A percentile compares a stretch with the other conserved stretches of the same genome.
These are phyloP conservation scores for Emmonsiellopsis sp. DNA, from an alignment of 2,329 filamentous ascomycete species.

Conservation along the genomic window DNA sequence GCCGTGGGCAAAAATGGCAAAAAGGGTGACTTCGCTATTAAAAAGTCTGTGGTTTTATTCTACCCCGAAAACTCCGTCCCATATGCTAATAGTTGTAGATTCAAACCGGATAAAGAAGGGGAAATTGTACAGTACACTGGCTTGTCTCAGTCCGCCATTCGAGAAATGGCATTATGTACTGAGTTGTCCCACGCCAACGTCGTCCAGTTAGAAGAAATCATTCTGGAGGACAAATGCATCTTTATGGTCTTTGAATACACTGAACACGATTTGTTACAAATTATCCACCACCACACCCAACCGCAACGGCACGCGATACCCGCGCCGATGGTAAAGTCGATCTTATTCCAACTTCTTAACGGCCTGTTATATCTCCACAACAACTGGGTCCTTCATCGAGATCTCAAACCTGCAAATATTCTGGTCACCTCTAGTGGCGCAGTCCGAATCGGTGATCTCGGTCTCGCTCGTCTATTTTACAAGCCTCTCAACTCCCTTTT, in stretches of 20 bases:
- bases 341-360: slow-evolving; percentile 91
- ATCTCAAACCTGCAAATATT: slow-evolving; percentile 96
- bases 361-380: slow-evolving; percentile 89
- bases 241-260: slow-evolving; percentile 99
- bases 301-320: slow-evolving; percentile 81
- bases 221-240: slow-evolving; percentile 96
- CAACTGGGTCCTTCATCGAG: slow-evolving; percentile 95
- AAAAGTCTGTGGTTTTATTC: slow-evolving; percentile 56
- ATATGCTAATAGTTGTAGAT: slow-evolving; percentile 32
- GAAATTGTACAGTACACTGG: slow-evolving; percentile 92
- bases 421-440: slow-evolving; percentile 88
- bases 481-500: slow-evolving; percentile 89
- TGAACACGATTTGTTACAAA: slow-evolving; percentile 92
- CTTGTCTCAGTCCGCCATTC: slow-evolving; percentile 92
- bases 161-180: slow-evolving; percentile 94
- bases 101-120: slow-evolving; percentile 97
- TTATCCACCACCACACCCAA: slow-evolving; percentile 95
- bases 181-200: slow-evolving; percentile 84
- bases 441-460: slow-evolving; percentile 91
- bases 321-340: slow-evolving; percentile 78
- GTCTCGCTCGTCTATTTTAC: slow-evolving; percentile 83
- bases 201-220: slow-evolving; percentile 86
- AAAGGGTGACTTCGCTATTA: slow-evolving; percentile 87
- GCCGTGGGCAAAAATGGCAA: slow-evolving; percentile 66
- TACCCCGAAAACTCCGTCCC: neutral